Evolutionary conservation across 805 yeast species (phyloP).

Genomic region (Ascoidea tarda): DNA sequence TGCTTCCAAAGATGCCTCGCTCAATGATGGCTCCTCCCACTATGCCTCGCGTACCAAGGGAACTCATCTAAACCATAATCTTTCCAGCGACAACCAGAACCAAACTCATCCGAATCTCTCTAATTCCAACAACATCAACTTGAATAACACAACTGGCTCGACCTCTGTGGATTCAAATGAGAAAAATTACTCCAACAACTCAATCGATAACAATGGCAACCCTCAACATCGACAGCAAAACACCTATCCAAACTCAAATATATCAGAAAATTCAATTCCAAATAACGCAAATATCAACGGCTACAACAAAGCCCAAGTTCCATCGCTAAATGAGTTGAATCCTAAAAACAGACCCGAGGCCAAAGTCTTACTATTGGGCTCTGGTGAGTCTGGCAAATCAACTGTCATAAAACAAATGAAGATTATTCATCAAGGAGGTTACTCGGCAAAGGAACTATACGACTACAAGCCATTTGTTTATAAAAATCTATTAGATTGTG

Average conservation of each 20-base stretch:
- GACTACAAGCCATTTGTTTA: constrained; percentile 72
- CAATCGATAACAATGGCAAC: not conserved
- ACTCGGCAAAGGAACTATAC: constrained; percentile 50
- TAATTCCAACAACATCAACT: no score
- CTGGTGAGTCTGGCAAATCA: constrained; percentile 81
- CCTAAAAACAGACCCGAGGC: constrained; percentile 30
- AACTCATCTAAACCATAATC: not conserved
- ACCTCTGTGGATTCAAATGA: not conserved
- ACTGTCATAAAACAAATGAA: constrained; percentile 76
- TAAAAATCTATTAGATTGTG: constrained; percentile 65
- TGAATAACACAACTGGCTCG: not conserved
- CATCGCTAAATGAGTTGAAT: no score
- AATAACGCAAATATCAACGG: no score
- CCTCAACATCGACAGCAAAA: no score
- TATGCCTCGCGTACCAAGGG: not conserved
- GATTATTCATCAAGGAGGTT: constrained; percentile 61
- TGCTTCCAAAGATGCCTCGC: not conserved
- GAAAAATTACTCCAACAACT: no score
- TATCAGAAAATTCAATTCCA: not conserved
- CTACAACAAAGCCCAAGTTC: not conserved
- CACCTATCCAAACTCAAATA: not conserved
- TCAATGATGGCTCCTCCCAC: not conserved
- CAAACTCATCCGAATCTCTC: not conserved
- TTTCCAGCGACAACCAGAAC: not conserved
- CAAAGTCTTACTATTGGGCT: constrained; percentile 68